Evolutionary conservation across 345 rosid species (phyloP), one percentile per base, ranked within the genome.

Genomic region (Populus simonii): DNA sequence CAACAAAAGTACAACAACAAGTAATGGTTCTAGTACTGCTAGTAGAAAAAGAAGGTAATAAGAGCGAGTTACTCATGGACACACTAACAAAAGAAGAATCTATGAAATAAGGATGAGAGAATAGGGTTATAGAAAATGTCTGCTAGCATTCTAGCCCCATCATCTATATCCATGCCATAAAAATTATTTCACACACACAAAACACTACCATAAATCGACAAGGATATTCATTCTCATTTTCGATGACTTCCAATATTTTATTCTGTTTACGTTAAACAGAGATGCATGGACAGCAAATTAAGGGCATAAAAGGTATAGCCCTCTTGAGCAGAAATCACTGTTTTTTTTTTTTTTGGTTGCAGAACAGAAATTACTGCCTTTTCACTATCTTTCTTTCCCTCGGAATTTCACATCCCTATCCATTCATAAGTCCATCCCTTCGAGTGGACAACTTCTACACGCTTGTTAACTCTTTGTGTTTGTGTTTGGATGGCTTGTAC

Each of bases 61-160:
- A 71, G 75, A 71, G 80, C 6, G 68, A 76, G 22, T 66, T 27
- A 70, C 83, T 83, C 82, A 82, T 68, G 80, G 82, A 77, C 79
- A 80, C 74, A 45, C 66, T 41, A 29, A 66, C 67, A 41, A 79
- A 82, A 47, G 82, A 83, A 81, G 86, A 87, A 89, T 78, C 85
- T 80, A 74, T 59, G 83, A 71, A 84, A 83, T 68, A 74, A 79
- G 80, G 84, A 86, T 72, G 86, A 83, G 79, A 79, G 84, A 86
- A 89, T 78, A 81, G 78, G 87, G 89, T 76, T 85, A 80, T 71
- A 79, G 85, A 82, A 74, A 79, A 85, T 88, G 92, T 88, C 88
- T 79, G 85, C 87, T 84, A 62, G 84, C 81, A 76, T 53, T 73
- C 53, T 15, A 29, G 36, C 49, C 49, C 90, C 85, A 85, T 85